phyloP scores from a whole-genome alignment of 495 filamentous ascomycete species.

The Tuber indicum region DNA sequence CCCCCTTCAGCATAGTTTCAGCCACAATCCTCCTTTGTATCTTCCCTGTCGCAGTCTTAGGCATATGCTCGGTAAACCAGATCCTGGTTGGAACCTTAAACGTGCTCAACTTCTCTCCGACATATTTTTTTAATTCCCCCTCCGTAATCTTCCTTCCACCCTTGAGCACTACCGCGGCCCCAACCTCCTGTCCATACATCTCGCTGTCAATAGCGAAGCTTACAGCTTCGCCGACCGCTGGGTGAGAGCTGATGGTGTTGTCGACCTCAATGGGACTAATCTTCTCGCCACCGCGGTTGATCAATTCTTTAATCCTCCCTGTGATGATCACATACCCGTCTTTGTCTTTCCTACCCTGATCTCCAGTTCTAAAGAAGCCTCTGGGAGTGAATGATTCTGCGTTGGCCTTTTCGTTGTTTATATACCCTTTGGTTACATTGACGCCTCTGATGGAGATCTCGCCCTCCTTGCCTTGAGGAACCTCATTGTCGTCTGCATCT shows the following conservation, averaged over 20 bases:
- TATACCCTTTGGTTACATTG: conserved; percentile 76
- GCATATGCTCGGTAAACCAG: conserved; percentile 72
- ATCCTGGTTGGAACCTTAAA: conserved; percentile 84
- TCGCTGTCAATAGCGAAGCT: conserved; percentile 72
- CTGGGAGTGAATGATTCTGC: conserved; percentile 58
- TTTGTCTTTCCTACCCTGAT: conserved; percentile 68
- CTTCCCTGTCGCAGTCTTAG: conserved; percentile 87
- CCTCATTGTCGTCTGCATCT: conserved; percentile 55
- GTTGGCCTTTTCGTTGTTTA: conserved; percentile 73
- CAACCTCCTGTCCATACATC: conserved; percentile 75
- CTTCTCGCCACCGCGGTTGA: conserved; percentile 79
- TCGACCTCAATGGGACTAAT: conserved; percentile 80
- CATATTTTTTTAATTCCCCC: conserved; percentile 59
- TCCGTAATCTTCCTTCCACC: conserved; percentile 49
- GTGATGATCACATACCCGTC: conserved; percentile 72
- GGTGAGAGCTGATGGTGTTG: conserved; percentile 63
- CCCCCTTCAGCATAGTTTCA: conserved; percentile 62
- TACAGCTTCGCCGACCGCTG: conserved; percentile 66
- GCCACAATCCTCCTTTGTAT: conserved; percentile 75
- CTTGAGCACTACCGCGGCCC: conserved; percentile 69
- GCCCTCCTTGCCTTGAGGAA: conserved; percentile 59
- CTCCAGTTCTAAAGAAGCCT: conserved; percentile 77
- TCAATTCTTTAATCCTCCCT: conserved; percentile 75
- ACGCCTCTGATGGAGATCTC: conserved; percentile 74
- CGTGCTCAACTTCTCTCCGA: conserved; percentile 60